Percentiles rank a stretch among this genome's conserved stretches.
These are phyloP conservation scores for Solanum hybrid DNA, from an alignment of 305 asterid genomes.

Conservation along the genomic window DNA sequence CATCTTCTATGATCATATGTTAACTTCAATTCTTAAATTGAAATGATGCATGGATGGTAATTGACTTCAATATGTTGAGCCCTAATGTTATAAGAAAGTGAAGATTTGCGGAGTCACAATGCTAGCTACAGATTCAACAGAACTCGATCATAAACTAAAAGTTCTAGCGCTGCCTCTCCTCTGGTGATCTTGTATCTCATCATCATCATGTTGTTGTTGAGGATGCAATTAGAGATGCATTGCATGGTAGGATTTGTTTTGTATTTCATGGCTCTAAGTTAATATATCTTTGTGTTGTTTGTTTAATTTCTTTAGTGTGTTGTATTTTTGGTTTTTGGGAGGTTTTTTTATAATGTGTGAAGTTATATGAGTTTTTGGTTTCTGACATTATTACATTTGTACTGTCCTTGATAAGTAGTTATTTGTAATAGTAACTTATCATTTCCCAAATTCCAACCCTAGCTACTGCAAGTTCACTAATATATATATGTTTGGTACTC, in stretches of 20 bases:
- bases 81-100: background rate
- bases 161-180: background rate
- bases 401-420: background rate
- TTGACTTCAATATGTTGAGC: background rate
- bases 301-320: background rate
- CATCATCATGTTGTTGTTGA: background rate
- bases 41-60: background rate
- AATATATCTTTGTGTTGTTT: background rate
- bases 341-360: background rate
- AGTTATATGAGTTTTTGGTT: background rate
- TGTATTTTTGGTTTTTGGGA: background rate
- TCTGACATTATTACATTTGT: background rate
- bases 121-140: background rate
- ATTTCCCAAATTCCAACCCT: background rate
- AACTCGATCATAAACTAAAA: background rate
- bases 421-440: background rate
- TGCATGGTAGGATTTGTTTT: background rate
- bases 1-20: conserved; percentile 3
- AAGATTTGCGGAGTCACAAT: background rate
- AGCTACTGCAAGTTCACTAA: background rate
- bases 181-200: background rate
- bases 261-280: background rate
- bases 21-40: background rate
- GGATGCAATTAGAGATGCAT: background rate
- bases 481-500: background rate